Evolutionary conservation across 148 eudicot species (phyloP).

Genomic region (Rhododendron simsii): DNA sequence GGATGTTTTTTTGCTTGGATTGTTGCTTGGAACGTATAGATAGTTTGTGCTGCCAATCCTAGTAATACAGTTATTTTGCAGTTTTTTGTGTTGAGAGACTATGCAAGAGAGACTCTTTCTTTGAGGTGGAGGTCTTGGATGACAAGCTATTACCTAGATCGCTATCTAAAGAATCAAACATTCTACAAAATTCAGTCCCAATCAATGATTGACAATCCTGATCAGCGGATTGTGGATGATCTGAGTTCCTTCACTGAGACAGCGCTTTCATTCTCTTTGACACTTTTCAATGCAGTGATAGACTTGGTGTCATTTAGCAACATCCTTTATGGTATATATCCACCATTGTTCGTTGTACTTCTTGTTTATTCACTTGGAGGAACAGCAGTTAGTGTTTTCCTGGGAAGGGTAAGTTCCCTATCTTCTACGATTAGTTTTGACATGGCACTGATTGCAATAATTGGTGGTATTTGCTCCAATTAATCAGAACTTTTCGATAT

Average conservation of each 20-base stretch:
- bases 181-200: constrained; percentile 88
- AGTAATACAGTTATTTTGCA: constrained; percentile 26
- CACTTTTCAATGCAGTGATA: constrained; percentile 76
- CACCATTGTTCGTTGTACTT: constrained; percentile 79
- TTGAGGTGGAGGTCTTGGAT: constrained; percentile 97
- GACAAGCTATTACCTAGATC: constrained; percentile 80
- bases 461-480: background rate
- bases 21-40: background rate
- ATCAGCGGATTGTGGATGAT: constrained; percentile 95
- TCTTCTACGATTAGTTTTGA: background rate
- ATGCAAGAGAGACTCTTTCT: constrained; percentile 77
- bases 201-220: constrained; percentile 88
- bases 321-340: constrained; percentile 80
- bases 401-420: constrained; percentile 63
- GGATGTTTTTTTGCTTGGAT: background rate
- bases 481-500: constrained; percentile 8
- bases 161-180: constrained; percentile 66
- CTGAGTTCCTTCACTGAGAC: constrained; percentile 88
- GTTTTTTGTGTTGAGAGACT: constrained; percentile 88
- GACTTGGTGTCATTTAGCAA: constrained; percentile 91
- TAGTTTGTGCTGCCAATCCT: background rate
- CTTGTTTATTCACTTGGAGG: constrained; percentile 82
- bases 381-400: constrained; percentile 65
- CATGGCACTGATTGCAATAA: background rate
- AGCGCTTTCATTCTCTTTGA: constrained; percentile 75